Base-by-base conservation (phyloP, 2,329 filamentous ascomycete genomes). In the Trichoderma simmonsii region DNA sequence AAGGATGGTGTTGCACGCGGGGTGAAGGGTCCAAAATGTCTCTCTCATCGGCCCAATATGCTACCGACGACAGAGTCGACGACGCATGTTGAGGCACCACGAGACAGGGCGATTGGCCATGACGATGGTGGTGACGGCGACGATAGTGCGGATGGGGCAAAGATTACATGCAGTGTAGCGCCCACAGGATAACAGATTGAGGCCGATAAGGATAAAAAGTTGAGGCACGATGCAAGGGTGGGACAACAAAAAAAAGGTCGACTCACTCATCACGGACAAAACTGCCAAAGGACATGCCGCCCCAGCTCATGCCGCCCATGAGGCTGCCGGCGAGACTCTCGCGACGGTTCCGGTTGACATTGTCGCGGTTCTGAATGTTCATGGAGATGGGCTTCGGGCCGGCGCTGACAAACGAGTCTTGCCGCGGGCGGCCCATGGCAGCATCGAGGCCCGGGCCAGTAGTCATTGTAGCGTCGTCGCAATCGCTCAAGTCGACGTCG, bases 251-350 rank as follows among this genome's bases (percentile, higher is more conserved):
- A 36, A 56, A 56, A 67, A 73, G 72, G 68, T 73, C 73, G 63
- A 85, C 95, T 90, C 90, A 99, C 96, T 99, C 96, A 84, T 99
- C 95, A 82, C 93, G 89, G 82, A 99, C 96, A 86, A 97, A 98
- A 79, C 95, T 98, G 74, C 95, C 95, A 75, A 98, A 93, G 9
- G 95, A 98, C 73, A 97, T 90, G 75, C 95, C 95, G 79, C 95
- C 95, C 95, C 95, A 99, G 83, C 95, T 98, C 91, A 97, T 94
- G 77, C 95, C 95, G 75, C 91, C 92, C 83, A 91, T 89, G 72
- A 91, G 81, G 78, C 89, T 91, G 63, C 89, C 89, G 18, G 89
- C 89, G 39, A 91, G 80, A 71, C 86, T 89, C 80, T 91, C 90
- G 76, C 89, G 85, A 74, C 89, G 86, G 69, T 84, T 86, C 73